phyloP scores from a whole-genome alignment of 202 grass and related monocot species.

The Tripidium arundinaceum region DNA sequence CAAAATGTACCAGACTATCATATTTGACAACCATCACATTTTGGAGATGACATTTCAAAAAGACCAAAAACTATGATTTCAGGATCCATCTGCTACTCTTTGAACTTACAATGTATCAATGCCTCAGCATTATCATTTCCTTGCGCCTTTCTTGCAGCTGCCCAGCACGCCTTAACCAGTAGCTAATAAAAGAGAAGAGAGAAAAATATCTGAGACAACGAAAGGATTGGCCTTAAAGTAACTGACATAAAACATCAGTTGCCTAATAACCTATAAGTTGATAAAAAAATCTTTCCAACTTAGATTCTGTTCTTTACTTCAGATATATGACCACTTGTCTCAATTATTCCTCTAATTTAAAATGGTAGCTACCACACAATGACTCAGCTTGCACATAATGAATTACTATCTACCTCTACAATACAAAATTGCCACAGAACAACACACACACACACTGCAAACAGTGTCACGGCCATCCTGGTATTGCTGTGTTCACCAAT shows the following conservation, averaged over 20 bases:
- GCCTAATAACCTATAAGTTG: background rate
- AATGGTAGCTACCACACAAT: no score
- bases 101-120: conserved; percentile 34
- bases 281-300: background rate
- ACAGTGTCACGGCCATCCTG: background rate
- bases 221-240: conserved; percentile 15
- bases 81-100: conserved; percentile 20
- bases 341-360: no score
- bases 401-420: conserved; percentile 16
- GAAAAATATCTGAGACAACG: conserved; percentile 22
- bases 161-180: conserved; percentile 29
- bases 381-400: no score
- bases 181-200: conserved; percentile 8
- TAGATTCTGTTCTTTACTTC: conserved; percentile 6
- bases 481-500: background rate
- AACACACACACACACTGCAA: background rate
- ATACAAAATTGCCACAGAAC: background rate
- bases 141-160: conserved; percentile 23
- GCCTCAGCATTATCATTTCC: conserved; percentile 16
- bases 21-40: conserved; percentile 16
- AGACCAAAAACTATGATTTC: conserved; percentile 23
- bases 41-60: conserved; percentile 17
- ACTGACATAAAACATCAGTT: background rate
- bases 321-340: no score
- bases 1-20: conserved; percentile 30